Conservation (phyloP, 306 rosid species). For the Neltuma alba region DNA sequence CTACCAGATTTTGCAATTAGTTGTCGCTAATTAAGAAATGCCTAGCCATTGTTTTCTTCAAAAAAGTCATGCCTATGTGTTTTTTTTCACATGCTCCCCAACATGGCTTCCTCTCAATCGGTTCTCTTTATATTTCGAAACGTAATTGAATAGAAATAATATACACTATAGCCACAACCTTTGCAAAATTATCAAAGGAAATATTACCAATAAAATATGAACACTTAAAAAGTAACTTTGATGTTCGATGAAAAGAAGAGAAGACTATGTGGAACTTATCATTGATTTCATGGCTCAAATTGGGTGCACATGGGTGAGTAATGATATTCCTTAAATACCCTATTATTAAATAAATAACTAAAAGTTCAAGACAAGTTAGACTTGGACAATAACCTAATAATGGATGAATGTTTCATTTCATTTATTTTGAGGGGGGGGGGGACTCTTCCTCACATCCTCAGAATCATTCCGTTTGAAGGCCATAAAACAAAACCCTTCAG, state of each 20-base stretch:
- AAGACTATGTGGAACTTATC: conserved; percentile 61
- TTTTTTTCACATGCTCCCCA: conserved; percentile 60
- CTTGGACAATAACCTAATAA: conserved; percentile 34
- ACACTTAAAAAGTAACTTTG: conserved; percentile 39
- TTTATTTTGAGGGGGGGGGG: no score
- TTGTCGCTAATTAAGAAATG: conserved; percentile 37
- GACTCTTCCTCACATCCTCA: no score
- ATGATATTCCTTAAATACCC: conserved; percentile 49
- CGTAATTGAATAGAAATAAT: conserved; percentile 25
- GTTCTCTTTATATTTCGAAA: conserved; percentile 28
- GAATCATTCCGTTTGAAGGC: neutral
- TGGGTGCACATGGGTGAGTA: conserved; percentile 67
- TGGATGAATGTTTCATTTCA: conserved; percentile 28
- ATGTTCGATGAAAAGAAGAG: conserved; percentile 45
- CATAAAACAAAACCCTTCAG: neutral
- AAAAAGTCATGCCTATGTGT: conserved; percentile 48
- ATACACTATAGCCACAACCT: conserved; percentile 33
- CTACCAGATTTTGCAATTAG: conserved; percentile 41
- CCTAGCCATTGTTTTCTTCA: conserved; percentile 54
- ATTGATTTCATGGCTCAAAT: conserved; percentile 52
- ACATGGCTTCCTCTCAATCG: conserved; percentile 41
- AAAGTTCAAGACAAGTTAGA: conserved; percentile 26
- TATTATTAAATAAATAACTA: conserved; percentile 29
- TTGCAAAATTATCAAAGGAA: conserved; percentile 27
- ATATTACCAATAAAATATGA: conserved; percentile 35